Evolutionary conservation across 139 green algal species (phyloP), one percentile per base, ranked within the genome.

Genomic region (Chloropicon primus): DNA sequence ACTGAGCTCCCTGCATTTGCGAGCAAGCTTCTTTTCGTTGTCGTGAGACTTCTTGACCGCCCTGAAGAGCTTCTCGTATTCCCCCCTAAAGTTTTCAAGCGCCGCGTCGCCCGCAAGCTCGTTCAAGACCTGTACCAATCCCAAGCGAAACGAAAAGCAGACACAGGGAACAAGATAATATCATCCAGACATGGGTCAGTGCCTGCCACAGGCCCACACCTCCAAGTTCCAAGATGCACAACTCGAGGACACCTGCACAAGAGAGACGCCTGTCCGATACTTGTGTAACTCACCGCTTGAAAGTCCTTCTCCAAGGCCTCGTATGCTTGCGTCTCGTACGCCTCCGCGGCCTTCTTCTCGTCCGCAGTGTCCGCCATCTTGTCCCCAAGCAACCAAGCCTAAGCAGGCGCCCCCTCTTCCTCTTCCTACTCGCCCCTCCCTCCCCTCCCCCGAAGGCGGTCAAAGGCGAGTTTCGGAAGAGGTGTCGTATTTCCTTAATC

Each of bases 41-140:
- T 96, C 92, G 77, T 96, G 89, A 0, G 91, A 95, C 77, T 96
- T 96, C 29, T 90, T 88, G 1, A 97, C 83, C 2, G 90, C 85
- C 22, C 90, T 79, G 79, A 92, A 88, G 0, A 97, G 84, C 82
- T 96, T 96, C 29, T 97, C 92, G 80, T 96, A 97, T 77, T 97
- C 91, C 2, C 90, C 80, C 0, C 89, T 79, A 77, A 96, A 96
- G 0, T 85, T 79, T 73, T 96, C 90, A 1, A 96, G 77, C 27
- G 77, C 87, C 5, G 86, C 84, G 72, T 97, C 93, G 1, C 86
- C 84, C 1, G 88, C 80, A 10, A 97, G 86, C 77, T 93, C 87
- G 81, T 89, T 73, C 25, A 97, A 80, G 23, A 97, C 91, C 91
- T 96, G 82, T 24, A 17, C 22, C 21, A 17, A 17, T 26, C 2